Percentiles rank a stretch among this genome's conserved stretches.
phyloP scores from a whole-genome alignment of 192 early-diverging fungal genomes.

The Podila minutissima region DNA sequence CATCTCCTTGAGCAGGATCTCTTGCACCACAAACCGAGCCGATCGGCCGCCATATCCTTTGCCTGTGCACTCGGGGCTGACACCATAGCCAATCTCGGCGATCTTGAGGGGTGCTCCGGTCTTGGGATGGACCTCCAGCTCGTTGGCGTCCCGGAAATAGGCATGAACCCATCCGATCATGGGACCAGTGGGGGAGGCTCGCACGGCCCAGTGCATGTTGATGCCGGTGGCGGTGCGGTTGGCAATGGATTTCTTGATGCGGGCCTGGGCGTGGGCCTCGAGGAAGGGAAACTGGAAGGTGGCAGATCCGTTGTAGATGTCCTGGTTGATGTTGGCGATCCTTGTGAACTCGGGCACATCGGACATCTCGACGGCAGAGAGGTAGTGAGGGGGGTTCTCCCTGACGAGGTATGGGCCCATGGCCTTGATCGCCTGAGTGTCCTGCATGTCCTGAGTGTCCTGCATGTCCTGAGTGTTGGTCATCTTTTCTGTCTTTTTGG shows the following conservation, averaged over 20 bases:
- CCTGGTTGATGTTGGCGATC: slow-evolving; percentile 35
- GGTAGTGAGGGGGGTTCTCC: slow-evolving; percentile 25
- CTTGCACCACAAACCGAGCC: slow-evolving; percentile 16
- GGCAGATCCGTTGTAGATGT: slow-evolving; percentile 34
- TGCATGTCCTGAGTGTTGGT: background rate
- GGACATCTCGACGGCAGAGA: slow-evolving; percentile 21
- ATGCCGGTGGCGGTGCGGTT: slow-evolving; percentile 7
- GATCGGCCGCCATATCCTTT: slow-evolving; percentile 15
- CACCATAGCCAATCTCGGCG: slow-evolving; percentile 37
- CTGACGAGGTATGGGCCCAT: slow-evolving; percentile 31
- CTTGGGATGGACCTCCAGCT: slow-evolving; percentile 9
- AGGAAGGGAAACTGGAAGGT: slow-evolving; percentile 34
- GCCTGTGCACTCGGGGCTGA: slow-evolving; percentile 29
- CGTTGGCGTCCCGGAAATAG: slow-evolving; percentile 6
- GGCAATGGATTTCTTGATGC: slow-evolving; percentile 9
- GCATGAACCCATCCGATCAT: slow-evolving; percentile 36
- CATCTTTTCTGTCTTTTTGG: background rate
- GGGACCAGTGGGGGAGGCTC: slow-evolving; percentile 23
- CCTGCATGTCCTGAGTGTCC: background rate
- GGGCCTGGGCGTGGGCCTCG: slow-evolving; percentile 21
- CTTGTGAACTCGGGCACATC: slow-evolving; percentile 37
- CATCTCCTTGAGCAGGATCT: slow-evolving; percentile 33
- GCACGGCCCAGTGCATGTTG: slow-evolving; percentile 34
- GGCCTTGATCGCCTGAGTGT: background rate
- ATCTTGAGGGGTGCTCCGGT: slow-evolving; percentile 9